Evolutionary conservation across 148 eudicot genomes (phyloP).

Genomic region (Fagopyrum homotropicum): DNA sequence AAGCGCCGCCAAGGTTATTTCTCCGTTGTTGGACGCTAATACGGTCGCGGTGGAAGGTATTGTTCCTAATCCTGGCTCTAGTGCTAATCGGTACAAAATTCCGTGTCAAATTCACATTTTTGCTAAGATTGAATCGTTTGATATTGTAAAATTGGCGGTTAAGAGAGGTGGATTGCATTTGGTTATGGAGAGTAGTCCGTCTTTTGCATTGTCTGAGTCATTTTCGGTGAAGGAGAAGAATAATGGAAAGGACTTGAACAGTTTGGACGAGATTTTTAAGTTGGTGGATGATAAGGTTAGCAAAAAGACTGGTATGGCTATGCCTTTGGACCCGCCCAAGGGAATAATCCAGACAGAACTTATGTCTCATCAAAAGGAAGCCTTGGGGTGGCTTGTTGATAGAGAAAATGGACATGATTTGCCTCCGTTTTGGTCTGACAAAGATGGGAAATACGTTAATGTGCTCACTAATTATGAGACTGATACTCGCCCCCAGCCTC

Average conservation of each 20-base stretch:
- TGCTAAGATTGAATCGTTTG: slow-evolving; percentile 33
- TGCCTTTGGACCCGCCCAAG: slow-evolving; percentile 55
- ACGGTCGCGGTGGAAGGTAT: slow-evolving; percentile 53
- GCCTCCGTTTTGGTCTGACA: slow-evolving; percentile 90
- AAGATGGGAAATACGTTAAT: slow-evolving; percentile 58
- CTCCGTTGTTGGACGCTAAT: slow-evolving; percentile 53
- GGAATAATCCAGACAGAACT: slow-evolving; percentile 49
- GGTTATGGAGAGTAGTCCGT: slow-evolving; percentile 30
- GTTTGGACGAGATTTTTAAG: slow-evolving; percentile 74
- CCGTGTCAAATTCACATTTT: slow-evolving; percentile 77
- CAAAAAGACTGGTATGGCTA: slow-evolving; percentile 24
- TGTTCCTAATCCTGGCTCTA: slow-evolving; percentile 49
- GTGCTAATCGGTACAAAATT: slow-evolving; percentile 27
- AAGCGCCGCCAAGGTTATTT: slow-evolving; percentile 42
- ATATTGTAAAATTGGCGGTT: slow-evolving; percentile 29
- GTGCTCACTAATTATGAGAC: slow-evolving; percentile 64
- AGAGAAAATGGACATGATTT: slow-evolving; percentile 63
- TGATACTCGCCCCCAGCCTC: slow-evolving; percentile 50
- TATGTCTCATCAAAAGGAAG: slow-evolving; percentile 76
- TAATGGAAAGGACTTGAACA: slow-evolving; percentile 32
- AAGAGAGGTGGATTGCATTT: slow-evolving; percentile 53
- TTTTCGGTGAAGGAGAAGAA: slow-evolving; percentile 53
- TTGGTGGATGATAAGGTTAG: slow-evolving; percentile 51
- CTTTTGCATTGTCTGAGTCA: slow-evolving; percentile 54
- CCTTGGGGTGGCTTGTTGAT: slow-evolving; percentile 74